Conservation (phyloP, 2,329 filamentous ascomycete species). For the Catunica adiposa region DNA sequence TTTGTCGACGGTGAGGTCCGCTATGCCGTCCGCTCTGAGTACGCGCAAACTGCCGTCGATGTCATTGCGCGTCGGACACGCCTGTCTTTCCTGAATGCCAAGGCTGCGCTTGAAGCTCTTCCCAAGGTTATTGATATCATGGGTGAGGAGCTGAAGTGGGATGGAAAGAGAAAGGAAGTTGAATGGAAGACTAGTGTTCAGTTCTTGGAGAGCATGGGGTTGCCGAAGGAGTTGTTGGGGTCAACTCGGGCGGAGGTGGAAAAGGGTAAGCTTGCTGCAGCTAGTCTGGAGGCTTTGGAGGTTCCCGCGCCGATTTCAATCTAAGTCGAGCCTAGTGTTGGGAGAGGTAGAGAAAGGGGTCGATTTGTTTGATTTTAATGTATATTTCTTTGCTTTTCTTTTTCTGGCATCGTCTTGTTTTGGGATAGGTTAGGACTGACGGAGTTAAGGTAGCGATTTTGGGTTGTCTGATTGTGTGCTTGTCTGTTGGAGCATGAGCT, state of each 20-base stretch:
- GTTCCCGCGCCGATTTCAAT: not conserved
- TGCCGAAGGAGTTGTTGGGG: conserved; percentile 42
- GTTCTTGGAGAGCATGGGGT: conserved; percentile 48
- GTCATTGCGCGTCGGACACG: conserved; percentile 72
- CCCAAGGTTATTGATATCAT: conserved; percentile 80
- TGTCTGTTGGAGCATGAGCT: too few species aligned
- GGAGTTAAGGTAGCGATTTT: too few species aligned
- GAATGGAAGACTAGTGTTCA: conserved; percentile 63
- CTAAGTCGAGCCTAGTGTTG: not conserved
- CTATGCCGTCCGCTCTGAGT: conserved; percentile 77
- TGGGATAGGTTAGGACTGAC: not conserved
- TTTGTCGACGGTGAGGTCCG: conserved; percentile 85
- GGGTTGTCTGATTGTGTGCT: too few species aligned
- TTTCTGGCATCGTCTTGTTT: not conserved
- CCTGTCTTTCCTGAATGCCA: conserved; percentile 78
- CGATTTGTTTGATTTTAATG: not conserved
- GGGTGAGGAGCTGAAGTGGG: conserved; percentile 70
- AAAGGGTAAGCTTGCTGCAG: conserved; percentile 40
- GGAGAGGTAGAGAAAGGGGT: not conserved
- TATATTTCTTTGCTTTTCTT: not conserved
- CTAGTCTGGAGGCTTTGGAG: conserved; percentile 30
- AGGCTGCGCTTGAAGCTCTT: conserved; percentile 73
- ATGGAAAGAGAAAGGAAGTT: conserved; percentile 48
- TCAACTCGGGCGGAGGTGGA: conserved; percentile 45
- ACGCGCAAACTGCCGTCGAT: conserved; percentile 79